These are phyloP conservation scores for Tricholoma flavovirens DNA, from an alignment of 768 basidiomycete genomes.

Conservation along the genomic window DNA sequence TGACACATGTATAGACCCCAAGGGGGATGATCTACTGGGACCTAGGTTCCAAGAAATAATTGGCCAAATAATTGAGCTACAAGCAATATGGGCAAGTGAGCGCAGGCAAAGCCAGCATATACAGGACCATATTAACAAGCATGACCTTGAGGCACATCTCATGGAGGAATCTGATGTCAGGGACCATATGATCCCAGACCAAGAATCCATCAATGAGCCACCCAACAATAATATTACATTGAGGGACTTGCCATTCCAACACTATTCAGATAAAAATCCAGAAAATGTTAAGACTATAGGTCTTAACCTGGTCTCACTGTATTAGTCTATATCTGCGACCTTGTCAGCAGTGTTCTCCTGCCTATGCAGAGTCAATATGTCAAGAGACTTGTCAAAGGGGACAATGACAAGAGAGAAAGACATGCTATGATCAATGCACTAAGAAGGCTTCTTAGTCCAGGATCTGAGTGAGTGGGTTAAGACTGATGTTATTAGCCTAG, in stretches of 20 bases:
- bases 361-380: too few species aligned
- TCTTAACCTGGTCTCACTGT: too few species aligned
- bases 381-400: too few species aligned
- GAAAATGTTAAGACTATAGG: too few species aligned
- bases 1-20: conserved; percentile 9
- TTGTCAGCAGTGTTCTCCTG: too few species aligned
- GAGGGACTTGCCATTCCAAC: not conserved
- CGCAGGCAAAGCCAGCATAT: not conserved
- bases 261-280: not conserved
- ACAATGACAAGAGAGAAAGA: too few species aligned
- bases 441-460: too few species aligned
- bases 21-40: conserved; percentile 13
- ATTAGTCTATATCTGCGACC: too few species aligned
- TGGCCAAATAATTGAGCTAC: not conserved
- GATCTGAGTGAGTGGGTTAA: too few species aligned
- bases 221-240: not conserved
- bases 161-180: not conserved
- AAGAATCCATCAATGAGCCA: not conserved
- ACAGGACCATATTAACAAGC: not conserved
- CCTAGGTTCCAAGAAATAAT: conserved; percentile 8
- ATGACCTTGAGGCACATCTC: not conserved
- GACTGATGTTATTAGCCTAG: too few species aligned
- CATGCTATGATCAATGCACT: too few species aligned
- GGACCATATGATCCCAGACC: not conserved
- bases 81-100: not conserved